Evolutionary conservation across 2,329 filamentous ascomycete species (phyloP), one percentile per base, ranked within the genome.

Genomic region (Atkinsonella hypoxylon): DNA sequence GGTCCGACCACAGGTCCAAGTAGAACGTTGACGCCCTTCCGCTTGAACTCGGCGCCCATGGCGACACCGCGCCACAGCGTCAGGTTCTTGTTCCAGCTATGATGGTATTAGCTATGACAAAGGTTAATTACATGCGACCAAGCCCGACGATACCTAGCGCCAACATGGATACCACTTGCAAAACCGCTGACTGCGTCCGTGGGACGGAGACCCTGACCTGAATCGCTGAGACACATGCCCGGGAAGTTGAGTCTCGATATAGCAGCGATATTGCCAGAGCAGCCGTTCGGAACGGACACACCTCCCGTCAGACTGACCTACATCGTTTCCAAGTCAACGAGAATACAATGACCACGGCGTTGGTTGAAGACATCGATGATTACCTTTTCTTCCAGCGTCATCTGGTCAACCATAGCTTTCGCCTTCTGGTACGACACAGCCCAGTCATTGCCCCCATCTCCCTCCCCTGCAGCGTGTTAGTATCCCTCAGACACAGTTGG

Each of bases 11-110:
- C 86, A 2, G 89, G 89, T 0, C 87, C 89, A 11, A 94, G 74
- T 51, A 85, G 77, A 13, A 91, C 75, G 61, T 94, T 85, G 32
- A 89, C 78, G 47, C 89, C 89, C 65, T 94, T 94, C 40, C 68
- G 78, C 54, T 76, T 78, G 62, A 87, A 86, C 65, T 95, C 89
- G 51, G 74, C 70, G 2, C 83, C 89, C 83, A 94, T 89, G 45
- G 82, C 83, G 48, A 77, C 69, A 31, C 82, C 88, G 46, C 87
- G 78, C 48, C 74, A 70, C 59, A 80, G 80, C 52, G 86, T 80
- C 41, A 91, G 74, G 9, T 77, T 70, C 53, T 81, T 82, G 64
- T 91, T 86, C 85, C 87, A 95, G 48, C 68, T 57, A 10, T 10
- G 15, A 15, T 36, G 2, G 4, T 36, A 7, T 36, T 10, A 36